phyloP scores from a whole-genome alignment of 805 yeast species.

The Wickerhamomyces queroliae region DNA sequence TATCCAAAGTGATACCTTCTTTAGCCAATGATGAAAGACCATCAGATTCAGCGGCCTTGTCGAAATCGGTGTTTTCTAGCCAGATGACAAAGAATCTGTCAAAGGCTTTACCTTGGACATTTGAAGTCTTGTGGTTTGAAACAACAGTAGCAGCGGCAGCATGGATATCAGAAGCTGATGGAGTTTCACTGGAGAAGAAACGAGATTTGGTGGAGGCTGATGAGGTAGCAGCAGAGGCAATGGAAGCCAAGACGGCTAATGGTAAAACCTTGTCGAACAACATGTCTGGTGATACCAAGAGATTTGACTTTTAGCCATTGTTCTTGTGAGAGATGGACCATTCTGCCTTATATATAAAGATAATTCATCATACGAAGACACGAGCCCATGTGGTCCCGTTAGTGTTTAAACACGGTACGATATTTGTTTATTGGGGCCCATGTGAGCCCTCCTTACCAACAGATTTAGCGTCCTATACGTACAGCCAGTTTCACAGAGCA shows the following conservation, averaged over 20 bases:
- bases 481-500: too few species aligned
- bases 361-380: too few species aligned
- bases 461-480: too few species aligned
- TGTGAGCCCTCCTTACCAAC: too few species aligned
- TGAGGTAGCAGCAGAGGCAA: constrained; percentile 12
- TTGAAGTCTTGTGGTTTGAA: constrained; percentile 25
- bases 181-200: constrained; percentile 25
- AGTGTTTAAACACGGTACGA: too few species aligned
- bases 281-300: constrained; percentile 3
- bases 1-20: constrained; percentile 39
- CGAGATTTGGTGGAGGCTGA: constrained; percentile 18
- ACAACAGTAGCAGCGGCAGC: constrained; percentile 28
- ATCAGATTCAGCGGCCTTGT: constrained; percentile 40
- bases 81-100: constrained; percentile 38
- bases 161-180: constrained; percentile 27
- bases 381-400: too few species aligned
- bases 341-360: too few species aligned
- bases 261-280: constrained; percentile 1
- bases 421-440: too few species aligned
- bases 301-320: too few species aligned
- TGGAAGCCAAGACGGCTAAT: constrained; percentile 1
- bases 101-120: constrained; percentile 33
- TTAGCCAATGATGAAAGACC: constrained; percentile 36
- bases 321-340: too few species aligned
- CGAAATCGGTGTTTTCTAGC: constrained; percentile 48